Evolutionary conservation across 345 rosid species (phyloP), one percentile per base, ranked within the genome.

Genomic region (Hibiscus syriacus): DNA sequence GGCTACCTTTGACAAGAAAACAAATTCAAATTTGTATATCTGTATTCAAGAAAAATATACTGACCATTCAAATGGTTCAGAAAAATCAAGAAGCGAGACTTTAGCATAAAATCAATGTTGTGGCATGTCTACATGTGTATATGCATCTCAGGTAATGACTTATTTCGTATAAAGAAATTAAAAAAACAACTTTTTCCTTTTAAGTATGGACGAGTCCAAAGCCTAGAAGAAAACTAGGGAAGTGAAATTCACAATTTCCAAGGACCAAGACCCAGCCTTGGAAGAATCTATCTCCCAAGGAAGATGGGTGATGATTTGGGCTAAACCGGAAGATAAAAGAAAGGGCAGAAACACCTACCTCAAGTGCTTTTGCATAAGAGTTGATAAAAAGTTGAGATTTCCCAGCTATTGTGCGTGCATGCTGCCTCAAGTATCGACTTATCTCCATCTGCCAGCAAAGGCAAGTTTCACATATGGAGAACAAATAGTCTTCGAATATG

Each of bases 321-420:
- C 58, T 54, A 23, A 53, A 10, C 54, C 54, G 16, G 16, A 32
- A 30, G 41, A 19, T 16, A 53, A 67, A 57, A 11, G 1, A 58
- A 3, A 22, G 19, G 29, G 30, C 29, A 13, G 22, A 6, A 26
- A 64, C 69, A 74, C 68, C 60, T 78, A n/a, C n/a, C n/a, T n/a
- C n/a, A n/a, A n/a, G n/a, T n/a, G n/a, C n/a, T n/a, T n/a, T n/a
- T n/a, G n/a, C n/a, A n/a, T n/a, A n/a, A n/a, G n/a, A n/a, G n/a
- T n/a, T 92, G 67, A 95, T 90, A 77, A 95, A 95, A 63, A 92
- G 88, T 76, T n/a, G n/a, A n/a, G n/a, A n/a, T n/a, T n/a, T n/a
- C n/a, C n/a, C n/a, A n/a, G n/a, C n/a, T n/a, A n/a, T n/a, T n/a
- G n/a, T n/a, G n/a, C n/a, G n/a, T n/a, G n/a, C n/a, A n/a, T n/a